phyloP scores from a whole-genome alignment of 495 filamentous ascomycete species.

The Hyaloscypha hepaticicola region DNA sequence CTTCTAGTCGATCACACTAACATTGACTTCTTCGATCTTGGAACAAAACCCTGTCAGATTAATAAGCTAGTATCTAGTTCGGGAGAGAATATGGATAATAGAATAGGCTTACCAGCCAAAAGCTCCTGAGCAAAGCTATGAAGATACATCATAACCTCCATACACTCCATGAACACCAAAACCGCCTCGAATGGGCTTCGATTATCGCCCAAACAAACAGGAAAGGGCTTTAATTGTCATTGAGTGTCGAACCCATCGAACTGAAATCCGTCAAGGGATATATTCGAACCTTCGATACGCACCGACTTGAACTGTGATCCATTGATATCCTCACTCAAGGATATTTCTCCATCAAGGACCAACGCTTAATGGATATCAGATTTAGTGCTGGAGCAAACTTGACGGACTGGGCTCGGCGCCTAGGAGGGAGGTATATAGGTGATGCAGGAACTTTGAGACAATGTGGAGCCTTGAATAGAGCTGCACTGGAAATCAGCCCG shows the following conservation, averaged over 20 bases:
- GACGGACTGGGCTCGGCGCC: too few relatives aligned
- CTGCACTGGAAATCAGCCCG: too few relatives aligned
- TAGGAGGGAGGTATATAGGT: too few relatives aligned
- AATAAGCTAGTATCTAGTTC: slow-evolving; percentile 1
- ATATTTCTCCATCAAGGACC: too few relatives aligned
- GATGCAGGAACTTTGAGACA: too few relatives aligned
- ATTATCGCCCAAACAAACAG: slow-evolving; percentile 22
- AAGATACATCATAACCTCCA: slow-evolving; percentile 26
- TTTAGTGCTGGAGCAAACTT: too few relatives aligned
- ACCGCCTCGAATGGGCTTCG: slow-evolving; percentile 11
- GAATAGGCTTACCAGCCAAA: slow-evolving; percentile 3
- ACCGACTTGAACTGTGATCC: neutral
- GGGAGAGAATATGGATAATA: slow-evolving; percentile 3
- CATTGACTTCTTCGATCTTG: slow-evolving; percentile 16
- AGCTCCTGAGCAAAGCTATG: neutral
- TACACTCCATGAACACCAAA: slow-evolving; percentile 16
- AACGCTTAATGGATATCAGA: too few relatives aligned
- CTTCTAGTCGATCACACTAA: slow-evolving; percentile 10
- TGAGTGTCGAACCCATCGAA: neutral
- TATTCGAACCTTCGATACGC: slow-evolving; percentile 16
- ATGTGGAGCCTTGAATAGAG: too few relatives aligned
- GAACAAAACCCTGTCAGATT: slow-evolving; percentile 4
- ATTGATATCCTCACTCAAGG: too few relatives aligned
- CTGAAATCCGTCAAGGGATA: slow-evolving; percentile 16
- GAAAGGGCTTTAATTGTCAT: slow-evolving; percentile 15